Evolutionary conservation across 2,329 filamentous ascomycete species (phyloP).

Genomic region (Aspergillus transmontanensis): DNA sequence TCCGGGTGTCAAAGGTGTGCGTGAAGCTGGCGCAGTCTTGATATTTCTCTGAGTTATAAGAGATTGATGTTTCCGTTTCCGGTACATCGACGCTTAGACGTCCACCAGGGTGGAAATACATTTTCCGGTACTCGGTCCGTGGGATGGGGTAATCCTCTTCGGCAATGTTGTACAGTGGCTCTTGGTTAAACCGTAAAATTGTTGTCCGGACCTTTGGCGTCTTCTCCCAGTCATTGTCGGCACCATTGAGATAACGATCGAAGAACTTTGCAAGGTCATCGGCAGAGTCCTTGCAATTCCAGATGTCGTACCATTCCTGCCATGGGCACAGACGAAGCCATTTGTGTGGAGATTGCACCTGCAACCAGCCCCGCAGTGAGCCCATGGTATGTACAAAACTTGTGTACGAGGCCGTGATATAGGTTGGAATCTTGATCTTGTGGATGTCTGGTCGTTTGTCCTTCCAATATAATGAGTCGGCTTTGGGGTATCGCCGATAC

Average conservation of each 20-base stretch:
- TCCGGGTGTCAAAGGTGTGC: slow-evolving; percentile 8
- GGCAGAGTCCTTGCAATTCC: slow-evolving; percentile 11
- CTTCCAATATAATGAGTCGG: slow-evolving; percentile 4
- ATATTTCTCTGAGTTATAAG: not conserved
- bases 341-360: slow-evolving; percentile 9
- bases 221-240: not conserved
- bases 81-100: not conserved
- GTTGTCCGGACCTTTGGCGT: not conserved
- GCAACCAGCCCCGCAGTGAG: slow-evolving; percentile 13
- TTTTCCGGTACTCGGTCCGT: not conserved
- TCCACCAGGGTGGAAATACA: not conserved
- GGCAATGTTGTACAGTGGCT: not conserved
- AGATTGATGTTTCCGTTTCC: not conserved
- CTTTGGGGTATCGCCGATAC: slow-evolving; percentile 4
- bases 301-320: slow-evolving; percentile 19
- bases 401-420: slow-evolving; percentile 8
- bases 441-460: slow-evolving; percentile 4
- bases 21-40: slow-evolving; percentile 14
- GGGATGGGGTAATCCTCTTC: not conserved
- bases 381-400: slow-evolving; percentile 18
- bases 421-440: not conserved
- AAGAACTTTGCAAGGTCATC: slow-evolving; percentile 11
- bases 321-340: slow-evolving; percentile 18
- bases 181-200: not conserved
- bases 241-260: not conserved